Conservation (phyloP, 129 eudicot genomes). For the Tanacetum coccineum region DNA sequence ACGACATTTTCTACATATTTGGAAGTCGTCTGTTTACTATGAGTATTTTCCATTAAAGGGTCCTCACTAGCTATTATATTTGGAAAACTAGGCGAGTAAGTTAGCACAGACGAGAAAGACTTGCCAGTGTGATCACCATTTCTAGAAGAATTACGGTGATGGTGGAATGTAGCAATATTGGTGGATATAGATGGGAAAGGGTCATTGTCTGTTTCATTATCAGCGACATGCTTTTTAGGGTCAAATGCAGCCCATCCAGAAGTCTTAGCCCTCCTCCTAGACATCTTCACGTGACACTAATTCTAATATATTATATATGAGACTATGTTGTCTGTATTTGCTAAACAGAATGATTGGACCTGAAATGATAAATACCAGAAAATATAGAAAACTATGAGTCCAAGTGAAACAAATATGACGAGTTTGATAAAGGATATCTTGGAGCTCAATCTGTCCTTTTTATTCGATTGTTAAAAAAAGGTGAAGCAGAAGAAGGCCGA, state of each 20-base stretch:
- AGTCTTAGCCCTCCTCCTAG: conserved; percentile 42
- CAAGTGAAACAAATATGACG: no score
- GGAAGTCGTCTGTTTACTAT: conserved; percentile 9
- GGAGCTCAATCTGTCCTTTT: no score
- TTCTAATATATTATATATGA: neutral
- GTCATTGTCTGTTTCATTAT: conserved; percentile 32
- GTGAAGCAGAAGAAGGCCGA: no score
- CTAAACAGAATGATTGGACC: conserved; percentile 16
- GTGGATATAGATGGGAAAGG: conserved; percentile 59
- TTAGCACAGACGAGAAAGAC: conserved; percentile 58
- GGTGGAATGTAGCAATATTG: conserved; percentile 21
- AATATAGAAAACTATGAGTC: neutral
- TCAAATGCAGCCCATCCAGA: conserved; percentile 94
- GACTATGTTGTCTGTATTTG: conserved; percentile 2
- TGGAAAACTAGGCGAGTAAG: conserved; percentile 37
- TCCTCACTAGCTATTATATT: conserved; percentile 9
- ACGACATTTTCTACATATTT: conserved; percentile 1
- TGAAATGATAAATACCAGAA: conserved; percentile 14
- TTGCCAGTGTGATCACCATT: conserved; percentile 24
- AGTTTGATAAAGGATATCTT: no score
- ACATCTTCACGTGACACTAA: conserved; percentile 37
- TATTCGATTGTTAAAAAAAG: no score
- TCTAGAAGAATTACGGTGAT: conserved; percentile 17
- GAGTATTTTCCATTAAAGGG: conserved; percentile 13
- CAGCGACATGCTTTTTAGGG: conserved; percentile 42